Conservation (phyloP, 2,329 filamentous ascomycete species). For the Epichloe sibirici region DNA sequence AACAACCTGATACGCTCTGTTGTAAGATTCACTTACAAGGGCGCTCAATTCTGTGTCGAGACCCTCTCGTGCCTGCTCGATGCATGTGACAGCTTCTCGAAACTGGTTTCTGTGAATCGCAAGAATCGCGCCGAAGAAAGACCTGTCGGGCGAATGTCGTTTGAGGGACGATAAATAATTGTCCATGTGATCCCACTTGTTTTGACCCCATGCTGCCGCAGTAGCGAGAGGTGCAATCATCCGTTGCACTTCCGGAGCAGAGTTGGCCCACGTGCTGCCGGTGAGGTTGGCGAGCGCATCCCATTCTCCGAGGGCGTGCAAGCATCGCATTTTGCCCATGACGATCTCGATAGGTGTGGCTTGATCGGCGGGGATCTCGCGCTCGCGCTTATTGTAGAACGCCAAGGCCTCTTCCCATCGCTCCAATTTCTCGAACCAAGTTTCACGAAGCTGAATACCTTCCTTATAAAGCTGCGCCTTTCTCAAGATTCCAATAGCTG, state of each 20-base stretch:
- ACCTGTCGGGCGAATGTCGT: slow-evolving; percentile 79
- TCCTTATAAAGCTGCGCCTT: slow-evolving; percentile 95
- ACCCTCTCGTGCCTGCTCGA: slow-evolving; percentile 83
- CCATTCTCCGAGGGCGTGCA: slow-evolving; percentile 96
- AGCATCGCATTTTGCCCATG: slow-evolving; percentile 98
- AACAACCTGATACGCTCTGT: slow-evolving; percentile 93
- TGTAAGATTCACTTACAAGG: slow-evolving; percentile 95
- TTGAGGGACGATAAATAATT: slow-evolving; percentile 94
- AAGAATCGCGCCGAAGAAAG: slow-evolving; percentile 94
- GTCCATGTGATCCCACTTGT: slow-evolving; percentile 98
- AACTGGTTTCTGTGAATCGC: slow-evolving; percentile 94
- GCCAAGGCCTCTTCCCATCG: slow-evolving; percentile 94
- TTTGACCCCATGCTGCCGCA: slow-evolving; percentile 89
- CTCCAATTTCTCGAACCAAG: slow-evolving; percentile 97
- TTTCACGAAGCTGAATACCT: slow-evolving; percentile 85
- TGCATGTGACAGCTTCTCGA: slow-evolving; percentile 75
- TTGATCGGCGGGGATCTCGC: slow-evolving; percentile 46
- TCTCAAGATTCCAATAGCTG: slow-evolving; percentile 91
- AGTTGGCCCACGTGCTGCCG: slow-evolving; percentile 88
- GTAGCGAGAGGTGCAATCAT: slow-evolving; percentile 89
- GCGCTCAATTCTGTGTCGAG: slow-evolving; percentile 93
- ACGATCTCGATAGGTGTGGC: slow-evolving; percentile 75
- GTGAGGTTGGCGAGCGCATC: slow-evolving; percentile 80
- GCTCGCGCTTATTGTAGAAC: slow-evolving; percentile 81
- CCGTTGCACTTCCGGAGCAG: slow-evolving; percentile 74